A percentile compares a stretch with the other conserved stretches of the same genome.
Evolutionary conservation across 2,329 filamentous ascomycete genomes (phyloP).

Genomic region (Capronia americana): DNA sequence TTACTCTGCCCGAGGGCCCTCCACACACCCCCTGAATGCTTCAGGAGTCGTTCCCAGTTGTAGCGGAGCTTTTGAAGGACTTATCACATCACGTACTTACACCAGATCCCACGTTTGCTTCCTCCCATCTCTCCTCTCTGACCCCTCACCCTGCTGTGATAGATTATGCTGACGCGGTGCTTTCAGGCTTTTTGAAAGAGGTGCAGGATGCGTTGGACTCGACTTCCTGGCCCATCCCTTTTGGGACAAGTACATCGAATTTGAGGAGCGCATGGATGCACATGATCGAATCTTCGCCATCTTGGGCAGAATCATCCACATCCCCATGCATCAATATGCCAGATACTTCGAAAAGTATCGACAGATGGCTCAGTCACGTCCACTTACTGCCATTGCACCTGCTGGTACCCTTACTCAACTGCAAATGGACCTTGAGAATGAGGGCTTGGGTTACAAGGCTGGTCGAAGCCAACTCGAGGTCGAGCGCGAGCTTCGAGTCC

Average conservation of each 20-base stretch:
- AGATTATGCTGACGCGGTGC: constrained; percentile 49
- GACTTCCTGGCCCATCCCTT: constrained; percentile 95
- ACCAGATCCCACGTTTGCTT: constrained; percentile 56
- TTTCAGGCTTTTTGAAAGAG: constrained; percentile 86
- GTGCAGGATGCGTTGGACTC: constrained; percentile 80
- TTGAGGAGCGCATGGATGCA: constrained; percentile 87
- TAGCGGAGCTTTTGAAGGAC: constrained; percentile 32
- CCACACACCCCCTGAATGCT: constrained; percentile 23
- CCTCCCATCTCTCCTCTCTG: constrained; percentile 44
- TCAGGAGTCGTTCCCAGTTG: constrained; percentile 23
- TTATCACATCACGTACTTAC: constrained; percentile 36
- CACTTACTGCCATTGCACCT: constrained; percentile 74
- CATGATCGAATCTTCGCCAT: constrained; percentile 86
- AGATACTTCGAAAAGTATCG: constrained; percentile 93
- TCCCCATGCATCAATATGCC: constrained; percentile 95
- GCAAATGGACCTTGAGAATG: constrained; percentile 73
- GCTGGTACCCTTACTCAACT: constrained; percentile 71
- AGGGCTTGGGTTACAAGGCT: constrained; percentile 59
- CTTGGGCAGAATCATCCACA: constrained; percentile 79
- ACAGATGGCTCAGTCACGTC: constrained; percentile 73
- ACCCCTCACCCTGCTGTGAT: constrained; percentile 41
- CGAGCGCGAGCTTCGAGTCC: constrained; percentile 79
- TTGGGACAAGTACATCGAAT: constrained; percentile 99
- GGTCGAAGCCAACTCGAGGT: constrained; percentile 75
- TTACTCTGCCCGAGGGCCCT: constrained; percentile 42